A percentile compares a stretch with the other conserved stretches of the same genome.
phyloP scores from a whole-genome alignment of 148 eudicot species.

The Polygonum aviculare region DNA sequence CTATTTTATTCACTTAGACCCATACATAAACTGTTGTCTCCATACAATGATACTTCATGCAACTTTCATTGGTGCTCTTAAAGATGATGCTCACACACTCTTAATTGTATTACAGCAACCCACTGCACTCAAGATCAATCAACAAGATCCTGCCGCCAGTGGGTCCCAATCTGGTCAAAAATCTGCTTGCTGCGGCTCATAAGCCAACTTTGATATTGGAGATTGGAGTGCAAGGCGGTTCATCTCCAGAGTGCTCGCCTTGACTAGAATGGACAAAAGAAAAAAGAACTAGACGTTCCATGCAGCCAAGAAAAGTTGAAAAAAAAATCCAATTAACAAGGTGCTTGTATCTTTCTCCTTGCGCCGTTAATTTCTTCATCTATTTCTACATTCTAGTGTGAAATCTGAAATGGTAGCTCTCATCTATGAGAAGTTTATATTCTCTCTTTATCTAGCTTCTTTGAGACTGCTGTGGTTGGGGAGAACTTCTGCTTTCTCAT shows the following conservation, averaged over 20 bases:
- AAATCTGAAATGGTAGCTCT: background rate
- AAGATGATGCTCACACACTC: constrained; percentile 1
- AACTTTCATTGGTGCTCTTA: background rate
- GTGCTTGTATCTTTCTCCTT: constrained; percentile 1
- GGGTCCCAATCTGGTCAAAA: constrained; percentile 14
- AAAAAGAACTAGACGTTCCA: background rate
- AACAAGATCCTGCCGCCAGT: constrained; percentile 12
- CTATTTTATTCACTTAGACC: background rate
- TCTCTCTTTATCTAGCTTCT: background rate
- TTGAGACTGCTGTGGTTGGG: background rate
- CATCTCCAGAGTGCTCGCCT: background rate
- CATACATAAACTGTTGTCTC: background rate
- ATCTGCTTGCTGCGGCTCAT: constrained; percentile 20
- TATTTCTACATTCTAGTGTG: background rate
- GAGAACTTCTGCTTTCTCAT: background rate
- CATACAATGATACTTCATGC: background rate
- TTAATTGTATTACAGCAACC: constrained; percentile 16
- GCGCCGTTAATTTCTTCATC: constrained; percentile 3
- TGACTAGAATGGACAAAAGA: background rate
- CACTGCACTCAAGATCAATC: constrained; percentile 18
- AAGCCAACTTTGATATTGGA: background rate
- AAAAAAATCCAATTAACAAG: background rate
- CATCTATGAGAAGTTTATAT: background rate
- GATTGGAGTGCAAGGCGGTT: background rate
- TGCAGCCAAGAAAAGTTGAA: background rate